phyloP scores from a whole-genome alignment of 208 protist genomes.

The Porcisia deanei region DNA sequence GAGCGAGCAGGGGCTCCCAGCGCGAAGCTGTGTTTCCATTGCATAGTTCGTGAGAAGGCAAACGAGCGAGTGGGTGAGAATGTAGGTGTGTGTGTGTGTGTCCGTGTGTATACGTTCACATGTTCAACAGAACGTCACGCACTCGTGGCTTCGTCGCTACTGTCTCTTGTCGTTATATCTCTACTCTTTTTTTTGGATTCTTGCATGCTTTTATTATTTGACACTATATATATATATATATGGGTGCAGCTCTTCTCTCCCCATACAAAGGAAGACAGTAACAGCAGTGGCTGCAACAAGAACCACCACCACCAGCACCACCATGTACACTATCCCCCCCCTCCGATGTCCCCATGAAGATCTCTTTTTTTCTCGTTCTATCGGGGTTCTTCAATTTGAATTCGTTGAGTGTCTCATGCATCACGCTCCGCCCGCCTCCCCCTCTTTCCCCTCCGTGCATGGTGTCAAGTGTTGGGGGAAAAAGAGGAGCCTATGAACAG shows the following conservation, averaged over 20 bases:
- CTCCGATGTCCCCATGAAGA: neutral
- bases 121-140: neutral
- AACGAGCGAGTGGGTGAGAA: neutral
- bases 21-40: neutral
- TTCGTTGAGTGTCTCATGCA: too few relatives aligned
- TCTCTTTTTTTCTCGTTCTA: neutral
- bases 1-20: neutral
- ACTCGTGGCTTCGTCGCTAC: neutral
- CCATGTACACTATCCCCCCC: constrained; percentile 4
- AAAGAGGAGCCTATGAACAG: too few relatives aligned
- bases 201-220: neutral
- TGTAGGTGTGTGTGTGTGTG: neutral
- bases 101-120: neutral
- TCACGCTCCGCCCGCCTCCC: too few relatives aligned
- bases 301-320: too few relatives aligned
- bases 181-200: neutral
- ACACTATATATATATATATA: too few relatives aligned
- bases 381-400: too few relatives aligned
- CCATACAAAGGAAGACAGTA: neutral
- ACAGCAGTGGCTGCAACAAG: neutral
- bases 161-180: neutral
- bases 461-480: too few relatives aligned
- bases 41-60: neutral
- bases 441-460: too few relatives aligned
- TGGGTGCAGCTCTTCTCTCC: neutral